phyloP scores from a whole-genome alignment of 1,284 basidiomycete genomes.

The Ustilago bromivora region DNA sequence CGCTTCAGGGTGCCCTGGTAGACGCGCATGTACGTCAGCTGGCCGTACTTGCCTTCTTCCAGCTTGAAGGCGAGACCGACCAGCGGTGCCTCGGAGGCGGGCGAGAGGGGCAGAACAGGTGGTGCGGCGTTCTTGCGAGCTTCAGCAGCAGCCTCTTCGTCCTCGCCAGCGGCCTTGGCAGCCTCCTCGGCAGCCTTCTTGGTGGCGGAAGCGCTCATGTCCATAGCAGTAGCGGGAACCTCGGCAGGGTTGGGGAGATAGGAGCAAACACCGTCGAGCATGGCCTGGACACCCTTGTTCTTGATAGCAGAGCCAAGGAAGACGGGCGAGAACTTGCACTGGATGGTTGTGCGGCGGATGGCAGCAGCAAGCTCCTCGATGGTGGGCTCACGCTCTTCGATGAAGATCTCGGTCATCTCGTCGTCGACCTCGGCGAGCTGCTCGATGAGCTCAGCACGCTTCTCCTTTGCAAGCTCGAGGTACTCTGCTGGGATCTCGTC shows the following conservation, averaged over 20 bases:
- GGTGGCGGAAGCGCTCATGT: conserved; percentile 76
- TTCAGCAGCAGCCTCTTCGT: conserved; percentile 52
- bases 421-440: conserved; percentile 97
- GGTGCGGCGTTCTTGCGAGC: conserved; percentile 58
- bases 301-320: conserved; percentile 98
- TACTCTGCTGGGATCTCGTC: conserved; percentile 88
- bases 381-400: conserved; percentile 75
- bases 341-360: conserved; percentile 88
- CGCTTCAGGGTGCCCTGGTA: conserved; percentile 94
- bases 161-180: conserved; percentile 49
- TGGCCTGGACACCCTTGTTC: conserved; percentile 94
- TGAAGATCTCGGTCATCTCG: conserved; percentile 87
- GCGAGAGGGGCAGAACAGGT: conserved; percentile 58
- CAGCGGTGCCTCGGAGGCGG: conserved; percentile 78
- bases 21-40: conserved; percentile 98
- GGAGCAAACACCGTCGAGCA: conserved; percentile 94
- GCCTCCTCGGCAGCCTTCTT: conserved; percentile 60
- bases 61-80: conserved; percentile 98
- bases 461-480: conserved; percentile 64
- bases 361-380: conserved; percentile 80
- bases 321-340: conserved; percentile 92
- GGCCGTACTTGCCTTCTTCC: conserved; percentile 96
- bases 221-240: conserved; percentile 83
- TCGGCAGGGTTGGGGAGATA: conserved; percentile 94
- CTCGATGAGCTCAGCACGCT: conserved; percentile 85